Evolutionary conservation across 2,329 filamentous ascomycete species (phyloP), one percentile per base, ranked within the genome.

Genomic region (Elsinoe fawcettii): DNA sequence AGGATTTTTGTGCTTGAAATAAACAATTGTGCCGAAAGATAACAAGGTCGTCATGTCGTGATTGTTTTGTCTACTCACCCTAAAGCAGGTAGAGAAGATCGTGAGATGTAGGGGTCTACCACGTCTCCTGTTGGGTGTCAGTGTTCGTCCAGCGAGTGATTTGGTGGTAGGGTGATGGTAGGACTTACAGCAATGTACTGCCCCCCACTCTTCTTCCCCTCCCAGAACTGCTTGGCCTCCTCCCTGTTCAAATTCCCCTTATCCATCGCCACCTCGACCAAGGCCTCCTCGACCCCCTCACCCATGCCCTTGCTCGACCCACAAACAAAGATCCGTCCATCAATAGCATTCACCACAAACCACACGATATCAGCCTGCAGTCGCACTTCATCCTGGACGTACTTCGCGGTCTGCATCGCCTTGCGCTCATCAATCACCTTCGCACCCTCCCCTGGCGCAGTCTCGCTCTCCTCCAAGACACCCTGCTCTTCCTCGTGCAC

Each of bases 231-330:
- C 69, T 81, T 78, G 2, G 93, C 92, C 70, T 95, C 90, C 30
- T 90, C 85, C 20, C 80, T 77, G 68, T 89, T 87, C 54, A 99
- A 74, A 66, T 90, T 90, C 9, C 92, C 93, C 78, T 96, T 96
- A 63, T 85, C 78, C 86, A 96, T 95, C 54, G 90, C 90, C 1
- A 96, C 90, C 61, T 96, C 88, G 23, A 96, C 78, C 12, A 99
- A 78, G 0, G 92, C 88, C 47, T 84, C 80, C 70, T 97, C 88
- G 2, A 99, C 93, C 44, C 93, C 93, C 72, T 97, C 93, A 59
- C 93, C 93, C 93, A 99, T 99, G 58, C 93, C 93, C 75, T 89
- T 90, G 67, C 85, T 90, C 73, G 88, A 95, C 51, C 93, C 93
- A 70, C 93, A 99, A 59, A 99, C 93, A 69, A 99, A 99, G 55